These are phyloP conservation scores for Phycomyces blakesleeanus DNA, from an alignment of 192 early-diverging fungal genomes.

Conservation along the genomic window DNA sequence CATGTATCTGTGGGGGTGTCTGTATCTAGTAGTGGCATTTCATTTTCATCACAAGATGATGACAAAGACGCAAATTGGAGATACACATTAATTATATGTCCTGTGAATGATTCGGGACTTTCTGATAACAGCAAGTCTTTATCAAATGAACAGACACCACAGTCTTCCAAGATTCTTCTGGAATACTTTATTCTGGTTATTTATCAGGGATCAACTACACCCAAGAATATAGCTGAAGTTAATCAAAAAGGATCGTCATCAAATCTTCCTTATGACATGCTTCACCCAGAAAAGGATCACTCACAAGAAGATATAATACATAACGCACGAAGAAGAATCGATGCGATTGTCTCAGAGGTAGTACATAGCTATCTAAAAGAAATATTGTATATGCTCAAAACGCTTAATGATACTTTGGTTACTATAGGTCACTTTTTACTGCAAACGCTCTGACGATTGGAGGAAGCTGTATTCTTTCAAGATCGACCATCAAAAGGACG, in stretches of 20 bases:
- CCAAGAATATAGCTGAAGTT: constrained; percentile 6
- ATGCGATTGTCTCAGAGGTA: constrained; percentile 21
- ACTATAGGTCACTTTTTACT: constrained; percentile 18
- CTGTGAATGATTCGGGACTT: background rate
- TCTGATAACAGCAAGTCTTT: background rate
- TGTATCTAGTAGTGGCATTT: constrained; percentile 10
- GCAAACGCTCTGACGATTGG: constrained; percentile 18
- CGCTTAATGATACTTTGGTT: too few species aligned
- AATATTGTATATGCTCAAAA: background rate
- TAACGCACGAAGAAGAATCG: constrained; percentile 11
- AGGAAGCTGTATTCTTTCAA: constrained; percentile 18
- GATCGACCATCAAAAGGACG: background rate
- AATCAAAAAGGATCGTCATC: background rate
- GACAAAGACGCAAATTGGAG: constrained; percentile 5
- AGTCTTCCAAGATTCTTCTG: constrained; percentile 1
- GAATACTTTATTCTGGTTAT: constrained; percentile 21
- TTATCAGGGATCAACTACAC: background rate
- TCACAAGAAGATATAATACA: constrained; percentile 10
- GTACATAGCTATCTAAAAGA: background rate
- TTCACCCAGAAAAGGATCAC: constrained; percentile 7
- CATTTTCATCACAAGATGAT: constrained; percentile 1
- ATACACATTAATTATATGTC: constrained; percentile 18
- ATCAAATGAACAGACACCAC: background rate
- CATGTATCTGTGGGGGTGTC: constrained; percentile 6
- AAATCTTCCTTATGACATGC: background rate